These are phyloP conservation scores for Thozetella sp. DNA, from an alignment of 495 filamentous ascomycete species.

Conservation along the genomic window DNA sequence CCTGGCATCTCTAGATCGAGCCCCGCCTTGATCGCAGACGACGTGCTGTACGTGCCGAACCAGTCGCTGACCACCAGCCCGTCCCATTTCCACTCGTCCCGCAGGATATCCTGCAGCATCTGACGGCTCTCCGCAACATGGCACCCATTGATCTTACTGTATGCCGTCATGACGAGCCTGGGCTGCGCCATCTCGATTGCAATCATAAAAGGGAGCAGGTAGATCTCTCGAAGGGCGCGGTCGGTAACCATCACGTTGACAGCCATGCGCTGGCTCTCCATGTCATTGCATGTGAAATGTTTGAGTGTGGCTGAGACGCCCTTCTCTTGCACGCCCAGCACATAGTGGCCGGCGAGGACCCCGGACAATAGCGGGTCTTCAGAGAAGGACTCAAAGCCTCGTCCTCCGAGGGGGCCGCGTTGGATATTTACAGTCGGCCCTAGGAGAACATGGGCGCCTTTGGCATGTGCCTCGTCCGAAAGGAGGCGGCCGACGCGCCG, in stretches of 20 bases:
- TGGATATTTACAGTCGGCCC: conserved; percentile 80
- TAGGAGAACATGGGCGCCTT: conserved; percentile 68
- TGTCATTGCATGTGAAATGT: conserved; percentile 79
- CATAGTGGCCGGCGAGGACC: conserved; percentile 60
- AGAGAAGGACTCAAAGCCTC: conserved; percentile 73
- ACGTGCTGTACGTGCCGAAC: conserved; percentile 70
- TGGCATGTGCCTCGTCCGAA: conserved; percentile 68
- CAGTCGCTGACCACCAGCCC: conserved; percentile 72
- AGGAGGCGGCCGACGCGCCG: conserved; percentile 62
- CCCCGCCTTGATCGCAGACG: conserved; percentile 65
- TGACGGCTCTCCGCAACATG: conserved; percentile 67
- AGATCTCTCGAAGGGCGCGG: conserved; percentile 75
- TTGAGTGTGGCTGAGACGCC: conserved; percentile 72
- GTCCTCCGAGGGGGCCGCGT: conserved; percentile 70
- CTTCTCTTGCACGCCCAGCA: conserved; percentile 67
- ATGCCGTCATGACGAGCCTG: conserved; percentile 71
- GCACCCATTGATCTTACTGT: conserved; percentile 70
- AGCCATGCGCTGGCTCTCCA: conserved; percentile 70
- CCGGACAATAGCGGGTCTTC: conserved; percentile 76
- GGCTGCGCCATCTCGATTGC: conserved; percentile 65
- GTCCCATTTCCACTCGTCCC: conserved; percentile 71
- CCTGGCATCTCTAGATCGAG: conserved; percentile 76
- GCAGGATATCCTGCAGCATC: conserved; percentile 62
- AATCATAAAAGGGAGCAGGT: conserved; percentile 70
- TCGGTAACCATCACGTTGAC: conserved; percentile 68